These are phyloP conservation scores for Chlorella sp. DNA, from an alignment of 139 green algal species.

Conservation along the genomic window DNA sequence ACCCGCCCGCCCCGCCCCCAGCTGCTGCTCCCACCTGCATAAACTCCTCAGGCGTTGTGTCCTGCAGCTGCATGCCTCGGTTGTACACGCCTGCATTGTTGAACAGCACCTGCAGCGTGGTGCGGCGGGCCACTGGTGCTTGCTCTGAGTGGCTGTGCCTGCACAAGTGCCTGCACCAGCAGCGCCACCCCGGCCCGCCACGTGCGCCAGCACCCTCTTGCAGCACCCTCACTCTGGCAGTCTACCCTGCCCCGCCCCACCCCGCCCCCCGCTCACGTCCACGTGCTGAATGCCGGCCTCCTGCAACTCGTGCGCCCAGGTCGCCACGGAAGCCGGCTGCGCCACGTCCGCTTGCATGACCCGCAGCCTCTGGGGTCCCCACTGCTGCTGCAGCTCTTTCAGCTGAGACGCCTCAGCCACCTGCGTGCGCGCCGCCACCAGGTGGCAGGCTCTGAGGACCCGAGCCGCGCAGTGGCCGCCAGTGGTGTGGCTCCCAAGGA, in stretches of 20 bases:
- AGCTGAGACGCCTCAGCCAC: not conserved
- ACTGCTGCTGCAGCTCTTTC: not conserved
- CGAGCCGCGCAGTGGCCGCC: too few relatives aligned
- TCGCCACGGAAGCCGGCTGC: not conserved
- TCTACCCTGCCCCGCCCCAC: not conserved
- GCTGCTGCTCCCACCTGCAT: too few relatives aligned
- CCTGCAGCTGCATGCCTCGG: slow-evolving; percentile 4
- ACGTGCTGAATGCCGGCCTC: not conserved
- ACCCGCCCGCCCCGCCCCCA: too few relatives aligned
- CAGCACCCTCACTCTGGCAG: too few relatives aligned
- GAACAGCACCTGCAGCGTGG: slow-evolving; percentile 33
- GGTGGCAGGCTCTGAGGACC: too few relatives aligned
- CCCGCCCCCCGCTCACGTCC: slow-evolving; percentile 8
- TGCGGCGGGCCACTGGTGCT: not conserved
- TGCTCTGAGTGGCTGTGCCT: not conserved
- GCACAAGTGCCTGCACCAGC: not conserved
- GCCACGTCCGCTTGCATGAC: slow-evolving; percentile 10
- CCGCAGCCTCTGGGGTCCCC: not conserved
- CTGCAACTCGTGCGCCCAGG: slow-evolving; percentile 12
- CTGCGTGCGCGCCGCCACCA: too few relatives aligned
- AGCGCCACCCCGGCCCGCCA: not conserved
- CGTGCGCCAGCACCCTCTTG: not conserved
- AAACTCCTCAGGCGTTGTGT: slow-evolving; percentile 38
- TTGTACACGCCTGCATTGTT: slow-evolving; percentile 45
- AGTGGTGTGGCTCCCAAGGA: too few relatives aligned